Base-by-base conservation (phyloP, 176 grass and related monocot species). In the Oryza rufipogon region DNA sequence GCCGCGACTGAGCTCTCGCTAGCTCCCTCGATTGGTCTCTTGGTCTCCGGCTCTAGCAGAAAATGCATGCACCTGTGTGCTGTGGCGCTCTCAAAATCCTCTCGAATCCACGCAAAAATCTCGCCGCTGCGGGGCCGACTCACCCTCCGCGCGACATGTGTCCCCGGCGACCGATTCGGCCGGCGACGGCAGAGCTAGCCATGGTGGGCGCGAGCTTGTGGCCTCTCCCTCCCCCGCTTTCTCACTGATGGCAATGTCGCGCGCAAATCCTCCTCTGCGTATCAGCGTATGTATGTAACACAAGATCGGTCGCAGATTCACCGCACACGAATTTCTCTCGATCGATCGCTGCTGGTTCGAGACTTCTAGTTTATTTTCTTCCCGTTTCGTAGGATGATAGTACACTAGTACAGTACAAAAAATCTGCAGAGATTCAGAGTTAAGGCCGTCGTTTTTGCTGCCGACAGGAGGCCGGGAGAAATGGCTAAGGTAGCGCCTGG, bases 41-140 rank as follows among this genome's bases (percentile, higher is more conserved):
- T 63, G 75, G 58, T 79, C 81, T 74, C 47, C 26, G 76, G 68
- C 23, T 58, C 68, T n/a, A 75, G 87, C 34, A 84, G 48, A 52
- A 28, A 2, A 63, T 63, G 58, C 58, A 12, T 28, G 86, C 54
- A 83, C 73, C 67, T 49, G 66, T 16, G 33, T 22, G 33, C 67
- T 49, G 73, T 16, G 49, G 7, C 41, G 9, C 66, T 71, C 41
- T 56, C 45, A 73, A 83, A 23, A 63, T 63, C 78, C 44, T 52
- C 30, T 45, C 7, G 30, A 51, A 63, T 48, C 77, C 77, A 33
- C 70, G 13, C 33, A 16, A 33, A 33, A 75, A 69, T 87, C 85
- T 68, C 34, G n/a, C 11, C 34, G 54, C 67, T 16, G 66, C 12
- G 73, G 65, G 56, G 16, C 23, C 38, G 8, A 3, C 14, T 4